Evolutionary conservation across 2,329 filamentous ascomycete species (phyloP), one percentile per base, ranked within the genome.

Genomic region (Colletotrichum costaricense): DNA sequence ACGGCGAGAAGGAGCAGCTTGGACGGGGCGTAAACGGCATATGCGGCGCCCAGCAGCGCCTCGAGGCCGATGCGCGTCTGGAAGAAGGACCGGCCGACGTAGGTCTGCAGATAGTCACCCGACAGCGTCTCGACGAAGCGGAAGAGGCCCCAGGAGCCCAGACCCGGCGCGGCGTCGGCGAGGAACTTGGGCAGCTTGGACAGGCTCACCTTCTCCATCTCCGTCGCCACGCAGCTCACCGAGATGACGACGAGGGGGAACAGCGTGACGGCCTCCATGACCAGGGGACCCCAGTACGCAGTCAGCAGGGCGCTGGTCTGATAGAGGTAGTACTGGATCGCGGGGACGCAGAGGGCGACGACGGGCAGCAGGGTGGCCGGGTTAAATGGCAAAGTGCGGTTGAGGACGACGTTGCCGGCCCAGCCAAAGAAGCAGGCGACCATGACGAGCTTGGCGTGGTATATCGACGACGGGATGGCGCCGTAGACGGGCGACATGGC

Each of bases 401-500:
- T 84, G 49, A 94, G 79, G 14, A 87, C 84, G 60, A 92, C 80
- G 79, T 93, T 94, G 30, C 88, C 87, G 9, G 93, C 88, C 89
- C 94, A 94, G 42, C 94, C 95, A 19, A 91, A 81, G 74, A 95
- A 92, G 74, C 91, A 90, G 33, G 90, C 91, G 4, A 89, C 84
- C 77, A 91, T 91, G 75, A 95, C 85, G 73, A 91, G 88, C 79
- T 89, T 89, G 64, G 87, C 84, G 81, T 98, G 96, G 81, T 92
- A 93, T 76, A 93, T 86, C 1, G 90, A 88, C 1, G 95, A 87
- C 1, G 96, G 94, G 49, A 97, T 94, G 19, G 92, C 91, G 65
- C 97, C 97, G 82, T 97, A 98, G 12, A 97, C 93, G 2, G 97
- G 97, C 24, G 95, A 94, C 42, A 98, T 87, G 52, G 90, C 92